These are phyloP conservation scores for Vigna trinervia DNA, from an alignment of 306 rosid species.

Conservation along the genomic window DNA sequence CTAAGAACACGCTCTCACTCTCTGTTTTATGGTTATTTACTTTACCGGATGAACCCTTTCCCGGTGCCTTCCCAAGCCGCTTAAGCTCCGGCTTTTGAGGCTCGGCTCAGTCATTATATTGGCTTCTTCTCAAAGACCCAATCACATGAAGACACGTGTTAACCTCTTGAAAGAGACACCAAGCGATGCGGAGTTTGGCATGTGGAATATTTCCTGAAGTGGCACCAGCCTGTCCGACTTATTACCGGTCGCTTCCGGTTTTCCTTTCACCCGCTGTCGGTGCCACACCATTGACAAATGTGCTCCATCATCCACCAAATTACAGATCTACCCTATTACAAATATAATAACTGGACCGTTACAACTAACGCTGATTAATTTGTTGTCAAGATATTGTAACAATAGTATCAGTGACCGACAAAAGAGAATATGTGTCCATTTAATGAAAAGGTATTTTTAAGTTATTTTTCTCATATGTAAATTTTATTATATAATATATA, in stretches of 20 bases:
- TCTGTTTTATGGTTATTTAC: slow-evolving; percentile 37
- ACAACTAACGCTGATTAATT: slow-evolving; percentile 14
- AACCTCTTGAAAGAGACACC: not conserved
- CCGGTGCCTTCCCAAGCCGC: slow-evolving; percentile 29
- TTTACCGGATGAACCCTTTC: slow-evolving; percentile 53
- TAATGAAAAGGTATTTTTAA: not conserved
- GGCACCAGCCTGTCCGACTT: slow-evolving; percentile 58
- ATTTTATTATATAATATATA: not conserved
- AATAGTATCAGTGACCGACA: not conserved
- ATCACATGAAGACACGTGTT: slow-evolving; percentile 26
- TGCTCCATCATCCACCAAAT: slow-evolving; percentile 2
- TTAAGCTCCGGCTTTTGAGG: not conserved
- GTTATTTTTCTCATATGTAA: not conserved
- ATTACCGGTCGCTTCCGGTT: slow-evolving; percentile 52
- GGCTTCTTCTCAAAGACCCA: not conserved
- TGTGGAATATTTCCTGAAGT: slow-evolving; percentile 20
- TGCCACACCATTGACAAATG: slow-evolving; percentile 49
- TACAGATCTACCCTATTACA: slow-evolving; percentile 28
- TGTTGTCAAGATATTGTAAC: not conserved
- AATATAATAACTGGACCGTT: slow-evolving; percentile 21
- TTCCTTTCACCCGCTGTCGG: slow-evolving; percentile 58
- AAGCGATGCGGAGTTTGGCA: not conserved
- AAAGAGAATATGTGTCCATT: not conserved
- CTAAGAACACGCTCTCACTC: slow-evolving; percentile 15
- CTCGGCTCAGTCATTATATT: slow-evolving; percentile 1